Evolutionary conservation across 2,329 filamentous ascomycete genomes (phyloP).

Genomic region (Aulographum hederae): DNA sequence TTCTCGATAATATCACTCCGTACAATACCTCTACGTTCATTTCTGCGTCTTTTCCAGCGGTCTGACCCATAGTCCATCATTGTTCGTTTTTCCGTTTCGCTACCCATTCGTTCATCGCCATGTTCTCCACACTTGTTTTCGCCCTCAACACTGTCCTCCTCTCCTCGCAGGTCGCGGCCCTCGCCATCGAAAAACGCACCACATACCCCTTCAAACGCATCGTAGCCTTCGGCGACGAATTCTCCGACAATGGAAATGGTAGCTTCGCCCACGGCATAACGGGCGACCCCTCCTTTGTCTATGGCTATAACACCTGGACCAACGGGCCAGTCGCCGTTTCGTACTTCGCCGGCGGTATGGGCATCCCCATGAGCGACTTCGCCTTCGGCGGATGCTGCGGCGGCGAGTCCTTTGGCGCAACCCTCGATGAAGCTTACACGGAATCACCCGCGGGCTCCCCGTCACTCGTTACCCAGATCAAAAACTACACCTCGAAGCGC

Average conservation of each 20-base stretch:
- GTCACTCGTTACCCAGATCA: constrained; percentile 8
- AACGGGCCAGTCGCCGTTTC: constrained; percentile 11
- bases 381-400: constrained; percentile 13
- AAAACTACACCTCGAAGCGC: constrained; percentile 7
- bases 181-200: not conserved
- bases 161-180: not conserved
- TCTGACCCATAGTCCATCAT: not conserved
- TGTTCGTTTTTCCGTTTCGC: not conserved
- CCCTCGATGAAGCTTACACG: constrained; percentile 11
- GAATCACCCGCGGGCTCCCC: constrained; percentile 3
- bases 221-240: constrained; percentile 13
- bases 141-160: not conserved
- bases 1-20: no score
- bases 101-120: not conserved
- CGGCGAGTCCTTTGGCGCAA: constrained; percentile 10
- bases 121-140: not conserved
- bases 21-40: no score
- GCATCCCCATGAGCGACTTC: constrained; percentile 8
- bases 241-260: constrained; percentile 12
- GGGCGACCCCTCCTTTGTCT: constrained; percentile 8
- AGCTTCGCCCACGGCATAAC: constrained; percentile 11
- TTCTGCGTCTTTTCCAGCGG: no score
- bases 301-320: constrained; percentile 13
- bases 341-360: constrained; percentile 10
- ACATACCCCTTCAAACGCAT: constrained; percentile 8